Conservation (phyloP, 345 rosid genomes). For the Acer yangbiense region DNA sequence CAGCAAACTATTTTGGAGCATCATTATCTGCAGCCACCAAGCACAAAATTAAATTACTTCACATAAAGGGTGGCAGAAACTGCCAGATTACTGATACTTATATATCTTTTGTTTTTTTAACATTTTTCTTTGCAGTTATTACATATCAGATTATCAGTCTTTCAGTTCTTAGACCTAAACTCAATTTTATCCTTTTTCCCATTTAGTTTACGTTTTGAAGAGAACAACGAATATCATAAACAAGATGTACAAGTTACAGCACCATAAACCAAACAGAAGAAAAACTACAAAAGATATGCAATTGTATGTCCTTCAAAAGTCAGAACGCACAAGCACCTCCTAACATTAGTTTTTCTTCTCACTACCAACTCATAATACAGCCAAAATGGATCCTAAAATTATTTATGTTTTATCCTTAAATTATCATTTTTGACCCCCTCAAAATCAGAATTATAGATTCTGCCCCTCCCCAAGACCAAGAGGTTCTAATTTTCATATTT, state of each 20-base stretch:
- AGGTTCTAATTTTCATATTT: no score
- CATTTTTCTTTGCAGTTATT: background rate
- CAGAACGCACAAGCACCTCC: background rate
- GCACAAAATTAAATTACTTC: background rate
- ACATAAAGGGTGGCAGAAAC: background rate
- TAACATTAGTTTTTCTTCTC: background rate
- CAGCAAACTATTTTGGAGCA: conserved; percentile 47
- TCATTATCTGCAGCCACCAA: conserved; percentile 44
- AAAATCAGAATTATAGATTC: no score
- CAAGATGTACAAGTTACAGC: background rate
- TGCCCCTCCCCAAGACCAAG: no score
- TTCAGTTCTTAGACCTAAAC: background rate
- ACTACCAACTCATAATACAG: background rate
- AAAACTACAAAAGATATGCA: background rate
- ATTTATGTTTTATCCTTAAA: background rate
- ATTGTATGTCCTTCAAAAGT: background rate
- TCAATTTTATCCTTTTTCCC: background rate
- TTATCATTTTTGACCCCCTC: background rate
- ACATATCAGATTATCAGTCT: background rate
- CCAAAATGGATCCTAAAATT: background rate
- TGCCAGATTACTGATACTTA: background rate
- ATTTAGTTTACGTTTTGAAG: background rate
- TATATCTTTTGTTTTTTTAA: background rate
- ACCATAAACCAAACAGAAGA: background rate
- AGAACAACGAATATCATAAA: background rate